These are phyloP conservation scores for Eutrema yunnanense DNA, from an alignment of 345 rosid species.

Conservation along the genomic window DNA sequence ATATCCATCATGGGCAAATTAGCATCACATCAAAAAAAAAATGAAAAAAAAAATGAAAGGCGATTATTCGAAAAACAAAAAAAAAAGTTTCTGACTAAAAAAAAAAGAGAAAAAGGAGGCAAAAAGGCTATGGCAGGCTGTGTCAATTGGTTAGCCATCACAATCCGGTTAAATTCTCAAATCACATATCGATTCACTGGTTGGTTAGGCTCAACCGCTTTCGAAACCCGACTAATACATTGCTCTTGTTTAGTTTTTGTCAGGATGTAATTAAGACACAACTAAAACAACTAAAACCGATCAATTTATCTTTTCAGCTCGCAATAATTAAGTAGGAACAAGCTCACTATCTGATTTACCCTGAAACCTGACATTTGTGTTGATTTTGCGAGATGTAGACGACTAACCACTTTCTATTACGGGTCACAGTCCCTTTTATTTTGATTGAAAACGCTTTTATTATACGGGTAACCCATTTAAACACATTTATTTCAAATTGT, in stretches of 20 bases:
- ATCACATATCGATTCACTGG: background rate
- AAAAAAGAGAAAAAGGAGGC: background rate
- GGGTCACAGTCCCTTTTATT: too few relatives aligned
- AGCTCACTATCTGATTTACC: background rate
- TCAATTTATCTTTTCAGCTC: background rate
- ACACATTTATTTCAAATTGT: too few relatives aligned
- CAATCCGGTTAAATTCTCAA: background rate
- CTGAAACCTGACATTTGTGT: constrained; percentile 1
- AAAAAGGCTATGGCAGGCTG: constrained; percentile 17
- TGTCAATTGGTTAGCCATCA: constrained; percentile 4
- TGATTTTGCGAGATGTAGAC: constrained; percentile 11
- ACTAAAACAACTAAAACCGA: background rate
- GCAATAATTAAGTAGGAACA: constrained; percentile 17
- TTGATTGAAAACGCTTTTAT: too few relatives aligned
- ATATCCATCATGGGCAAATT: constrained; percentile 6
- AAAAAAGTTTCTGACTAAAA: background rate
- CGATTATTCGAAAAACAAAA: background rate
- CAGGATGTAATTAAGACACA: background rate
- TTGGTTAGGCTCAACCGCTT: background rate
- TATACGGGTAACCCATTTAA: too few relatives aligned
- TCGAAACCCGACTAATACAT: background rate
- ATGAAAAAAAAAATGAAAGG: background rate
- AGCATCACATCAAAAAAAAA: constrained; percentile 5
- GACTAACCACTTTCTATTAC: constrained; percentile 1
- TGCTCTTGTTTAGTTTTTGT: background rate